Evolutionary conservation across 2,329 filamentous ascomycete genomes (phyloP).

Genomic region (Clarireedia hainanense): DNA sequence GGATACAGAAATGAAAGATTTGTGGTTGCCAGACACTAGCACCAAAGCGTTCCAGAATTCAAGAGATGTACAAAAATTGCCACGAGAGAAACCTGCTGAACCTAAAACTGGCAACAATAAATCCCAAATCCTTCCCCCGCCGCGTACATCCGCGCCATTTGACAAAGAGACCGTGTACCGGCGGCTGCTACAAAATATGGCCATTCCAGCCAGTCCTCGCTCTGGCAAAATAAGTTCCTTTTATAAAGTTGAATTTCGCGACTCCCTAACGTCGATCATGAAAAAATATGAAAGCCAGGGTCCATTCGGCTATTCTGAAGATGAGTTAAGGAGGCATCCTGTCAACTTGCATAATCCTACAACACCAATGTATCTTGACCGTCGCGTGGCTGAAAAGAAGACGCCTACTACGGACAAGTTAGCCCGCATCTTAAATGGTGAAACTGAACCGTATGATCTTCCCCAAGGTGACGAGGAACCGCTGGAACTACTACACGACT

Average conservation of each 20-base stretch:
- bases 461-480: conserved; percentile 15
- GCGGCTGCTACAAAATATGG: conserved; percentile 12
- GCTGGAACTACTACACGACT: conserved; percentile 20
- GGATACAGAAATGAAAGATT: conserved; percentile 3
- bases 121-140: neutral
- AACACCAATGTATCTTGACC: conserved; percentile 23
- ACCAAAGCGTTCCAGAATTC: neutral
- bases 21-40: neutral
- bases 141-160: conserved; percentile 15
- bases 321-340: conserved; percentile 6
- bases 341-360: conserved; percentile 15
- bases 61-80: neutral
- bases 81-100: neutral
- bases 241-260: conserved; percentile 25
- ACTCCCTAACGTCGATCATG: conserved; percentile 23
- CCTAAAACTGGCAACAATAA: neutral
- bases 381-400: conserved; percentile 14
- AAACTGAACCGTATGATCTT: conserved; percentile 10
- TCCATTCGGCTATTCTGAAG: conserved; percentile 20
- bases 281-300: conserved; percentile 27
- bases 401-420: conserved; percentile 19
- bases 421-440: conserved; percentile 39
- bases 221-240: conserved; percentile 23
- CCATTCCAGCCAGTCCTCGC: neutral
- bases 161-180: conserved; percentile 26